Conservation (phyloP, 805 yeast genomes). For the Metschnikowia sp. region DNA sequence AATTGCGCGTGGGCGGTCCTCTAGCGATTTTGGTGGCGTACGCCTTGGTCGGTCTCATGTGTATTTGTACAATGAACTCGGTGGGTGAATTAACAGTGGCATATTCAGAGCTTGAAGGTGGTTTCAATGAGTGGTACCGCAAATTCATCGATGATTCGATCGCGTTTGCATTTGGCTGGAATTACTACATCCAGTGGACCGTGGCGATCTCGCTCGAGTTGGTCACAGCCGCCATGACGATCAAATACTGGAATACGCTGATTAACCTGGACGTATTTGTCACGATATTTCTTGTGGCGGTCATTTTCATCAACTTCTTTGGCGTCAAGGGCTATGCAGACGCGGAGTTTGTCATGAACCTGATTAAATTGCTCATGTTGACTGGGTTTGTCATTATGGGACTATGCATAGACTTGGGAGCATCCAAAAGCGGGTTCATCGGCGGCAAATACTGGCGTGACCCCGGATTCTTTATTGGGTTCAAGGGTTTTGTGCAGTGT, state of each 20-base stretch:
- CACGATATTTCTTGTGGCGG: slow-evolving; percentile 45
- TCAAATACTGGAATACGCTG: slow-evolving; percentile 50
- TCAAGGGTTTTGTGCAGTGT: slow-evolving; percentile 40
- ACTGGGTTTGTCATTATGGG: slow-evolving; percentile 43
- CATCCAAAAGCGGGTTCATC: slow-evolving; percentile 27
- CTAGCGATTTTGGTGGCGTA: slow-evolving; percentile 22
- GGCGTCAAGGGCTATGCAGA: slow-evolving; percentile 48
- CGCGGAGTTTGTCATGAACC: slow-evolving; percentile 40
- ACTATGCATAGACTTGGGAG: slow-evolving; percentile 37
- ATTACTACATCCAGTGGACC: slow-evolving; percentile 31
- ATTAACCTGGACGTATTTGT: slow-evolving; percentile 58
- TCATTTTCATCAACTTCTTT: slow-evolving; percentile 42
- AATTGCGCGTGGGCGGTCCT: slow-evolving; percentile 26
- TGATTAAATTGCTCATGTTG: slow-evolving; percentile 35
- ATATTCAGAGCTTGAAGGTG: slow-evolving; percentile 47
- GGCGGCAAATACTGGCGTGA: slow-evolving; percentile 42
- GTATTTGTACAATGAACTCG: slow-evolving; percentile 33
- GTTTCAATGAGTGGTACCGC: slow-evolving; percentile 26
- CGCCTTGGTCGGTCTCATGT: slow-evolving; percentile 24
- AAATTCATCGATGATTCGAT: slow-evolving; percentile 35
- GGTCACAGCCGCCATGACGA: slow-evolving; percentile 41
- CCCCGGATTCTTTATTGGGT: slow-evolving; percentile 35
- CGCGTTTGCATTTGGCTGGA: slow-evolving; percentile 39
- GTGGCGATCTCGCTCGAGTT: slow-evolving; percentile 19
- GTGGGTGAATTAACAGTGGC: slow-evolving; percentile 56